Evolutionary conservation across 306 rosid species (phyloP).

Genomic region (Cercis canadensis): DNA sequence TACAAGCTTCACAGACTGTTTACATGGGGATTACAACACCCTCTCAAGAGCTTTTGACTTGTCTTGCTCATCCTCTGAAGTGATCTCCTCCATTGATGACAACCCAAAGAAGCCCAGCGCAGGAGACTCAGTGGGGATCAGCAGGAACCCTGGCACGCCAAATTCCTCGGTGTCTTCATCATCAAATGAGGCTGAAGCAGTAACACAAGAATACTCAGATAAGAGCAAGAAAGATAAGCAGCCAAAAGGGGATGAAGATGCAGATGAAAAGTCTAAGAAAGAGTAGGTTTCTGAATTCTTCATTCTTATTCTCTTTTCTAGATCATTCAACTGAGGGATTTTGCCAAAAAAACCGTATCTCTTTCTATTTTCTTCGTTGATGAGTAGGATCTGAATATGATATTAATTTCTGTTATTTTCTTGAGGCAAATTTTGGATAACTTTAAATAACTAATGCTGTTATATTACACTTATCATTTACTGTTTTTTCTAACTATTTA

Average conservation of each 20-base stretch:
- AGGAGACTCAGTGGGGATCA: slow-evolving; percentile 47
- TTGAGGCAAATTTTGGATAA: slow-evolving; percentile 6
- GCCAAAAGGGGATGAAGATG: slow-evolving; percentile 51
- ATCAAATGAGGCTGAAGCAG: slow-evolving; percentile 70
- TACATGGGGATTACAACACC: slow-evolving; percentile 76
- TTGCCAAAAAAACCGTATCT: background rate
- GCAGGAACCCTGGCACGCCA: slow-evolving; percentile 53
- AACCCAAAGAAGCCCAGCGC: slow-evolving; percentile 36
- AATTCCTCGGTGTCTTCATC: slow-evolving; percentile 76
- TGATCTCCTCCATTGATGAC: slow-evolving; percentile 57
- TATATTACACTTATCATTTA: too few relatives aligned
- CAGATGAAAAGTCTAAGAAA: slow-evolving; percentile 69
- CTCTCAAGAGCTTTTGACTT: slow-evolving; percentile 83
- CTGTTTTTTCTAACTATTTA: too few relatives aligned
- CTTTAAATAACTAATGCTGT: too few relatives aligned
- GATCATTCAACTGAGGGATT: slow-evolving; percentile 29
- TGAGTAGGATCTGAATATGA: slow-evolving; percentile 17
- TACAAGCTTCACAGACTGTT: slow-evolving; percentile 72
- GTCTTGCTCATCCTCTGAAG: slow-evolving; percentile 81
- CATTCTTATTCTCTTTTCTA: slow-evolving; percentile 10
- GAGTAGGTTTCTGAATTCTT: slow-evolving; percentile 55
- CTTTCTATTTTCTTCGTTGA: slow-evolving; percentile 16
- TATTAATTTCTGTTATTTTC: slow-evolving; percentile 25
- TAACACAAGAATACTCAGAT: slow-evolving; percentile 57
- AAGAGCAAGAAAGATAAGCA: slow-evolving; percentile 64